Evolutionary conservation across 2,329 filamentous ascomycete species (phyloP).

Genomic region (Claviceps quebecensis): DNA sequence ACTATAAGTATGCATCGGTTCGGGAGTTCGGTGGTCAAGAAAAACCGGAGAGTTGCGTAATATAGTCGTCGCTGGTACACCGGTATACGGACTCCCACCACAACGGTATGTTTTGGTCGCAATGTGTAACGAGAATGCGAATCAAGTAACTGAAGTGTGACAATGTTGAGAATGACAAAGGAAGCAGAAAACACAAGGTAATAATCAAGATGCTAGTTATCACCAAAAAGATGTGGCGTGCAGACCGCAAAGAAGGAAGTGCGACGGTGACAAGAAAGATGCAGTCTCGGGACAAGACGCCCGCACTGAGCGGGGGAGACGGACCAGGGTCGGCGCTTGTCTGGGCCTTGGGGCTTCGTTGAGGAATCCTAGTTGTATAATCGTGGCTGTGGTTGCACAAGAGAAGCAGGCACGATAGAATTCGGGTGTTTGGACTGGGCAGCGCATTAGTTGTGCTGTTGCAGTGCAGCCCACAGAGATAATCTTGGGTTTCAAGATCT

Average conservation of each 20-base stretch:
- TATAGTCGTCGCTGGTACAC: not conserved
- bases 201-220: slow-evolving; percentile 2
- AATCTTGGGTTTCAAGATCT: not conserved
- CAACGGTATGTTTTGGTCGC: slow-evolving; percentile 18
- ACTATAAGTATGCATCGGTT: not conserved
- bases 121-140: slow-evolving; percentile 8
- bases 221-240: slow-evolving; percentile 1
- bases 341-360: not conserved
- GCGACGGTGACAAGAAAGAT: slow-evolving; percentile 2
- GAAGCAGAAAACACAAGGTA: slow-evolving; percentile 5
- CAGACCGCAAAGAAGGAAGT: not conserved
- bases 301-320: slow-evolving; percentile 2
- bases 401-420: not conserved
- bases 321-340: slow-evolving; percentile 7
- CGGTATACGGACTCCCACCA: slow-evolving; percentile 1
- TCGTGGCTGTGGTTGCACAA: slow-evolving; percentile 4
- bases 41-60: not conserved
- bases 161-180: slow-evolving; percentile 8
- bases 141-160: slow-evolving; percentile 2
- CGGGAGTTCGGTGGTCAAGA: not conserved
- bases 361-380: not conserved
- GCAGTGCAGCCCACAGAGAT: not conserved
- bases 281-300: slow-evolving; percentile 1
- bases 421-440: not conserved
- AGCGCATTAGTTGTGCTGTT: not conserved